These are phyloP conservation scores for Beauveria medogensis DNA, from an alignment of 2,329 filamentous ascomycete species.

Conservation along the genomic window DNA sequence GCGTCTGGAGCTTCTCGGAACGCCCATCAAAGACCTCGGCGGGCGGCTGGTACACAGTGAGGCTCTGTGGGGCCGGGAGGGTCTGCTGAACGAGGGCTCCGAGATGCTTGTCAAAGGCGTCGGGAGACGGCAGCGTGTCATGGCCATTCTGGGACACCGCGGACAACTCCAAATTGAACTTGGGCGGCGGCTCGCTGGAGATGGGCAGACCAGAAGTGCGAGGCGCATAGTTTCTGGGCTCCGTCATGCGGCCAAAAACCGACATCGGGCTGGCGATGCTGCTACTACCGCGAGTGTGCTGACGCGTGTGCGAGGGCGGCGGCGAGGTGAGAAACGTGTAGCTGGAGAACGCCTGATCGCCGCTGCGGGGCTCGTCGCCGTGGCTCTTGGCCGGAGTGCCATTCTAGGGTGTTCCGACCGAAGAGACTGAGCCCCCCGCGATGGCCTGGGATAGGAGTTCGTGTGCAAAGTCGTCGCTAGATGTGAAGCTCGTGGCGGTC, in stretches of 20 bases:
- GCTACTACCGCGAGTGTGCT: background rate
- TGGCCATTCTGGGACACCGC: background rate
- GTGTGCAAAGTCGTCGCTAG: background rate
- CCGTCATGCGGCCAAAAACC: constrained; percentile 22
- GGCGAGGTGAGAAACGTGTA: background rate
- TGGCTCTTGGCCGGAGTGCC: constrained; percentile 9
- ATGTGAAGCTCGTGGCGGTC: background rate
- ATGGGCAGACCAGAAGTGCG: constrained; percentile 21
- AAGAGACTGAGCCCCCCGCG: constrained; percentile 4
- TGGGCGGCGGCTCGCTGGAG: constrained; percentile 27
- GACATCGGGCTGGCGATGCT: constrained; percentile 6
- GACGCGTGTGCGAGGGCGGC: background rate
- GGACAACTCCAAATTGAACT: constrained; percentile 23
- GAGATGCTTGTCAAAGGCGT: background rate
- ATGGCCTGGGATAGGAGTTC: constrained; percentile 5
- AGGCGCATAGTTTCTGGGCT: constrained; percentile 35
- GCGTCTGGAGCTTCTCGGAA: constrained; percentile 29
- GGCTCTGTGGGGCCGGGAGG: background rate
- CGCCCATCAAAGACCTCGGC: constrained; percentile 18
- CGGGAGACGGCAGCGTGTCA: background rate
- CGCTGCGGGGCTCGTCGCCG: background rate
- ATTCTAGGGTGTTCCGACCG: constrained; percentile 14
- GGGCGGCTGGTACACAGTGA: constrained; percentile 11
- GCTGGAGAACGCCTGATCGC: background rate
- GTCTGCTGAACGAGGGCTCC: background rate